Evolutionary conservation across 495 filamentous ascomycete species (phyloP), one percentile per base, ranked within the genome.

Genomic region (Penicillium alfredii): DNA sequence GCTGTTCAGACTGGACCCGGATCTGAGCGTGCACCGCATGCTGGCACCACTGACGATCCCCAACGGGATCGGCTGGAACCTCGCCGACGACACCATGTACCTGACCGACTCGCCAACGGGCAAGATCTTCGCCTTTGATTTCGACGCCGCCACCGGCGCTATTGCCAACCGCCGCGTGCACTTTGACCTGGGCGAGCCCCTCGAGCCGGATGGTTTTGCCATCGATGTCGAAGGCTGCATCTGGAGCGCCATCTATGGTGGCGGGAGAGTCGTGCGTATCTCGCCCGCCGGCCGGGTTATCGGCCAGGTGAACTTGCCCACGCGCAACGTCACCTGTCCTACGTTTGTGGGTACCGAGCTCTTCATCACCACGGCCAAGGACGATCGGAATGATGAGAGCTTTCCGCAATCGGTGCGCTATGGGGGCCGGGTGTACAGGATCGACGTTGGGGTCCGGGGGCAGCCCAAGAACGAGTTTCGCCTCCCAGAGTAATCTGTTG

Each of bases 211-310:
- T 56, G 84, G 85, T 1, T 84, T 82, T 53, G 72, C 80, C 15
- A 74, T 88, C 34, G 86, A 92, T 48, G 68, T 56, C 8, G 75
- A 84, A 8, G 86, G 82, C 1, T 78, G 78, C 45, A 65, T 90
- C 17, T 89, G 86, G 86, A 76, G 76, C 38, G 82, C 83, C n/a
- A 68, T 88, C 19, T 86, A 84, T 47, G 82, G 83, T 28, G 83
- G 81, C 45, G 60, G 72, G 31, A 69, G 73, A 30, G 77, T 90
- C 11, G 56, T 88, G 32, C 78, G 79, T 53, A 75, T 89, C 44
- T 75, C 71, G 5, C 72, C 78, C 4, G 61, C 68, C 20, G 82
- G 82, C 3, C 64, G 77, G 51, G 55, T 88, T 14, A 64, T 84
- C 12, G 81, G 81, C 11, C 68, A 81, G 64, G 63, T 90, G 22